Conservation (phyloP, 306 rosid genomes). For the Vigna unguiculata region DNA sequence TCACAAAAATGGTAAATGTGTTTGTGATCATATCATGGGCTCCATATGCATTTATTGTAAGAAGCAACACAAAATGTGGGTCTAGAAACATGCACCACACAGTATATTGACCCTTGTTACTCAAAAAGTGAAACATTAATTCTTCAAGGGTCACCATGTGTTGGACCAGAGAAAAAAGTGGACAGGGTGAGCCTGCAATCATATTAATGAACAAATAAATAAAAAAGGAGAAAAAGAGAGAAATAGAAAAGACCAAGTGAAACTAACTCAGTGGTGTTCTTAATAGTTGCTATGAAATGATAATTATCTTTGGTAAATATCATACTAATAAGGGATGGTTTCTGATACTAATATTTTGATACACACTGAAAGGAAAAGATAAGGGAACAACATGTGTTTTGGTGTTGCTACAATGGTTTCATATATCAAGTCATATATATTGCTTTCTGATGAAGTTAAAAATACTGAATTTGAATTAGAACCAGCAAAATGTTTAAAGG, state of each 20-base stretch:
- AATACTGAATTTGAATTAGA: too few relatives aligned
- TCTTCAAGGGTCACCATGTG: neutral
- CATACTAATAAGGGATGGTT: neutral
- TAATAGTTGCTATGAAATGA: neutral
- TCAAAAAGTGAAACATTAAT: constrained; percentile 4
- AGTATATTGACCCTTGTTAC: constrained; percentile 9
- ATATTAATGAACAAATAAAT: neutral
- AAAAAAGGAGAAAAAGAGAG: neutral
- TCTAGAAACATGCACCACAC: constrained; percentile 1
- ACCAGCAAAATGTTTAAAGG: too few relatives aligned
- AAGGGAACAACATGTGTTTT: neutral
- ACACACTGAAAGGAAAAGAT: neutral
- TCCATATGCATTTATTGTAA: constrained; percentile 35
- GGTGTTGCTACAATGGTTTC: neutral
- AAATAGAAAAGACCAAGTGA: neutral
- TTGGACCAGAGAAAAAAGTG: neutral
- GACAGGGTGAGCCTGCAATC: neutral
- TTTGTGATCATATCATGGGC: constrained; percentile 13
- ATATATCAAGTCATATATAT: neutral
- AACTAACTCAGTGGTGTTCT: neutral
- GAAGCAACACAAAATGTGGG: neutral
- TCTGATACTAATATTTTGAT: neutral
- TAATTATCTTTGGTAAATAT: neutral
- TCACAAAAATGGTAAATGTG: constrained; percentile 24
- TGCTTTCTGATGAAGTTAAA: too few relatives aligned